Conservation (phyloP, 2,329 filamentous ascomycete genomes). For the Camillea tinctor region DNA sequence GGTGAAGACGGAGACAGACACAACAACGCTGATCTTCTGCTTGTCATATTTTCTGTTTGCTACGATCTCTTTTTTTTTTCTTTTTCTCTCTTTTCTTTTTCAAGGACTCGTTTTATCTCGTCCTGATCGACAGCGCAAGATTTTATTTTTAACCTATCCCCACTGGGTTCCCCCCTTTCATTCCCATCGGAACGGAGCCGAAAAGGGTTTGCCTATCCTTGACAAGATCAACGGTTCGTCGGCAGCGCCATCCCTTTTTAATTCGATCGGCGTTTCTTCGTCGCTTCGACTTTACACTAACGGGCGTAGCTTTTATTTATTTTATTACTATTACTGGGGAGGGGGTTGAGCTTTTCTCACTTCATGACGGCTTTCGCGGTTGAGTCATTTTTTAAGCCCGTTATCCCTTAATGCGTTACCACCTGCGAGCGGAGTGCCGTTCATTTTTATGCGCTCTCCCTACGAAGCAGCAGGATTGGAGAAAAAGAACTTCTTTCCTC, state of each 20-base stretch:
- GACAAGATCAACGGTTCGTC: slow-evolving; percentile 11
- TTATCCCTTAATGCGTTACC: neutral
- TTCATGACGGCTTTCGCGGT: slow-evolving; percentile 4
- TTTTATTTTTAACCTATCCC: slow-evolving; percentile 27
- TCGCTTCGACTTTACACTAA: slow-evolving; percentile 5
- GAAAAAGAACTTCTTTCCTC: neutral
- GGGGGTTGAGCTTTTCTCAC: neutral
- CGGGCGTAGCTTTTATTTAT: slow-evolving; percentile 1
- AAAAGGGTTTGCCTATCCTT: slow-evolving; percentile 13
- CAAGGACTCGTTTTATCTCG: slow-evolving; percentile 21
- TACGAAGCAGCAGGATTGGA: neutral
- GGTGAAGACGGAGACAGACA: slow-evolving; percentile 2
- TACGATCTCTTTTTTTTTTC: slow-evolving; percentile 14
- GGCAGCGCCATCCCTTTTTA: slow-evolving; percentile 3
- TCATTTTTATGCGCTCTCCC: neutral
- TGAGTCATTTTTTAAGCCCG: neutral
- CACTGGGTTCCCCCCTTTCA: slow-evolving; percentile 13
- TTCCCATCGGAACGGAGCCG: slow-evolving; percentile 29
- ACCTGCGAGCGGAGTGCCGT: neutral
- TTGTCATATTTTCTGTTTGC: slow-evolving; percentile 7
- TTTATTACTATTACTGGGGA: too few species aligned
- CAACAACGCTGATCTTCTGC: slow-evolving; percentile 22
- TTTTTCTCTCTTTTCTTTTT: neutral
- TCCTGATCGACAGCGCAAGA: slow-evolving; percentile 24
- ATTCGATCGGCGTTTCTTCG: neutral